Percentiles rank a stretch among this genome's conserved stretches.
Evolutionary conservation across 495 filamentous ascomycete species (phyloP).

Genomic region (Hypoxylon cercidicola): DNA sequence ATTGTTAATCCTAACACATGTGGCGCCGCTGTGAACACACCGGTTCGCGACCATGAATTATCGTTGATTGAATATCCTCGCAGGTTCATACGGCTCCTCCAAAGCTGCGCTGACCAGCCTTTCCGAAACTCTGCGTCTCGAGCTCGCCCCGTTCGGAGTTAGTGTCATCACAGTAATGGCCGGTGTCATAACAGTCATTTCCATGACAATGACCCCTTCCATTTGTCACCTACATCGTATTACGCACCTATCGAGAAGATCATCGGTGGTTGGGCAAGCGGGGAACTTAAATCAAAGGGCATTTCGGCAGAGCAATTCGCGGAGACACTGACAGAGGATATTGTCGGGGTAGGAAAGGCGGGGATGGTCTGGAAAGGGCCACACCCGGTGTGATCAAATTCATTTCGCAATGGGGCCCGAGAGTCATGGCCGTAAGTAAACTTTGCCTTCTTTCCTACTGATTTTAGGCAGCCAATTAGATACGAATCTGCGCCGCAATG

Average conservation of each 20-base stretch:
- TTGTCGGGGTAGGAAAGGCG: constrained; percentile 2
- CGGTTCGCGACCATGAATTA: background rate
- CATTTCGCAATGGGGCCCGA: background rate
- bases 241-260: background rate
- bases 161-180: constrained; percentile 25
- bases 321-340: constrained; percentile 1
- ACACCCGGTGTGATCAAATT: constrained; percentile 5
- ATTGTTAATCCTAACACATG: background rate
- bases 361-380: constrained; percentile 10
- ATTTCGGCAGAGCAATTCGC: constrained; percentile 1
- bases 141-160: constrained; percentile 53
- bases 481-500: constrained; percentile 1
- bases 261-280: constrained; percentile 6
- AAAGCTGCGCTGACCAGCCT: constrained; percentile 47
- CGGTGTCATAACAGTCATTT: background rate
- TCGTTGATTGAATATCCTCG: background rate
- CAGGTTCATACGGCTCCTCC: constrained; percentile 49
- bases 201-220: background rate
- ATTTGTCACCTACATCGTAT: background rate
- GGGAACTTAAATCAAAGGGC: constrained; percentile 4
- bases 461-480: too few relatives aligned
- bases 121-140: constrained; percentile 51
- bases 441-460: too few relatives aligned
- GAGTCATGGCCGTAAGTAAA: background rate
- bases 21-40: background rate